These are phyloP conservation scores for Coemansia sp. DNA, from an alignment of 192 early-diverging fungal species.

Conservation along the genomic window DNA sequence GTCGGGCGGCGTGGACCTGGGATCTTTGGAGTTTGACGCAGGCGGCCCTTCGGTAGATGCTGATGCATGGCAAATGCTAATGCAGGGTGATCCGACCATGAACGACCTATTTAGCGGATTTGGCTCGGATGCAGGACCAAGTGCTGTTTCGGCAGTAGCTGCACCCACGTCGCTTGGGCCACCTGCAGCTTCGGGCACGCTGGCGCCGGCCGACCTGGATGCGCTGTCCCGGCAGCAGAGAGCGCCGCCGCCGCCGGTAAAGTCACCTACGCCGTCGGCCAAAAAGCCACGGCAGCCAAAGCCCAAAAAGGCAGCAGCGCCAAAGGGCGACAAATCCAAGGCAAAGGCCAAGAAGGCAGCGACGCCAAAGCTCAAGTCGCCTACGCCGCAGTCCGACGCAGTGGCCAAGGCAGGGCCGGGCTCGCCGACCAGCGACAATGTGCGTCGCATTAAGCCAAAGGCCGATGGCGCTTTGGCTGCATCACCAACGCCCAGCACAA, in stretches of 20 bases:
- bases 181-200: slow-evolving; percentile 15
- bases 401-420: not conserved
- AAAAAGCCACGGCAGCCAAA: slow-evolving; percentile 46
- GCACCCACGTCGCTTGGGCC: not conserved
- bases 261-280: slow-evolving; percentile 24
- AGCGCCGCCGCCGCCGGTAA: slow-evolving; percentile 11
- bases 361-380: slow-evolving; percentile 49
- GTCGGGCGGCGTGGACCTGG: slow-evolving; percentile 17
- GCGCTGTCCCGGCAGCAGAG: slow-evolving; percentile 14
- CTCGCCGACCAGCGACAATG: slow-evolving; percentile 20
- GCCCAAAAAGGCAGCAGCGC: slow-evolving; percentile 26
- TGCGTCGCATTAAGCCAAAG: slow-evolving; percentile 41
- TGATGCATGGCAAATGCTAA: slow-evolving; percentile 33
- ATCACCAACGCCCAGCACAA: slow-evolving; percentile 45
- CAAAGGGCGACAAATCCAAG: slow-evolving; percentile 25
- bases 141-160: not conserved
- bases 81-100: slow-evolving; percentile 40
- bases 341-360: slow-evolving; percentile 30
- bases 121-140: not conserved
- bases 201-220: slow-evolving; percentile 44
- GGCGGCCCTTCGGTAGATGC: slow-evolving; percentile 33
- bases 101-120: slow-evolving; percentile 24
- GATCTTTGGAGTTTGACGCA: slow-evolving; percentile 34
- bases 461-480: slow-evolving; percentile 17
- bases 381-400: slow-evolving; percentile 27